Evolutionary conservation across 177 flowering plant species (phyloP).

Genomic region (Vitis hybrid): DNA sequence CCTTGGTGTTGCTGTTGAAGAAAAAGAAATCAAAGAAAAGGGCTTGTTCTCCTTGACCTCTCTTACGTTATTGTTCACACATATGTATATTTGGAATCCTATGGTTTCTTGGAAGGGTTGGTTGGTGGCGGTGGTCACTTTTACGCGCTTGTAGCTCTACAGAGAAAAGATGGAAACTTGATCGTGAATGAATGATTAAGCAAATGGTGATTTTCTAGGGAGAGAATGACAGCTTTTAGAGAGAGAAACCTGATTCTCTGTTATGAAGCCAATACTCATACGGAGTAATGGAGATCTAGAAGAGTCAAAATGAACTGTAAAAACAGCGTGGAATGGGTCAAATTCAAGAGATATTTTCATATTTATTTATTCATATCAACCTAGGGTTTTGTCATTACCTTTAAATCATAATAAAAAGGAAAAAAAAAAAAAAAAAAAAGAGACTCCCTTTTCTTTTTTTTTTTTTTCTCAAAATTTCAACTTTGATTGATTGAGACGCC

Average conservation of each 20-base stretch:
- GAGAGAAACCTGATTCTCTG: not conserved
- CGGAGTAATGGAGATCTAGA: not conserved
- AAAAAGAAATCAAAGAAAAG: slow-evolving; percentile 14
- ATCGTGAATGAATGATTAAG: not conserved
- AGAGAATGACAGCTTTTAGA: not conserved
- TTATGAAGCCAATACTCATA: not conserved
- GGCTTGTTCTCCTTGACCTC: slow-evolving; percentile 8
- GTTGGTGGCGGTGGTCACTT: slow-evolving; percentile 15
- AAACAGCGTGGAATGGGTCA: not conserved
- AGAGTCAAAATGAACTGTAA: slow-evolving; percentile 15
- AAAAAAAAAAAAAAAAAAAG: too few relatives aligned
- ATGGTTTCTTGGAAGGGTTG: slow-evolving; percentile 33
- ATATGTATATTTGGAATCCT: slow-evolving; percentile 18
- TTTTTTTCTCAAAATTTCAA: too few relatives aligned
- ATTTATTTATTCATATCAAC: not conserved
- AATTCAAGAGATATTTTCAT: not conserved
- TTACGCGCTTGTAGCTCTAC: slow-evolving; percentile 6
- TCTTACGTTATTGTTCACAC: not conserved
- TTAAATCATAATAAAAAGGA: not conserved
- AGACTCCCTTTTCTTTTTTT: too few relatives aligned
- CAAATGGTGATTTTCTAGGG: slow-evolving; percentile 4
- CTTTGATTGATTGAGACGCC: too few relatives aligned
- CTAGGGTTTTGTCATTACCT: not conserved
- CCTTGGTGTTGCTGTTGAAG: slow-evolving; percentile 8
- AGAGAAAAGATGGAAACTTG: slow-evolving; percentile 5